Base-by-base conservation (phyloP, 225 moss, liverwort and hornwort genomes). In the Physcomitrium patens region DNA sequence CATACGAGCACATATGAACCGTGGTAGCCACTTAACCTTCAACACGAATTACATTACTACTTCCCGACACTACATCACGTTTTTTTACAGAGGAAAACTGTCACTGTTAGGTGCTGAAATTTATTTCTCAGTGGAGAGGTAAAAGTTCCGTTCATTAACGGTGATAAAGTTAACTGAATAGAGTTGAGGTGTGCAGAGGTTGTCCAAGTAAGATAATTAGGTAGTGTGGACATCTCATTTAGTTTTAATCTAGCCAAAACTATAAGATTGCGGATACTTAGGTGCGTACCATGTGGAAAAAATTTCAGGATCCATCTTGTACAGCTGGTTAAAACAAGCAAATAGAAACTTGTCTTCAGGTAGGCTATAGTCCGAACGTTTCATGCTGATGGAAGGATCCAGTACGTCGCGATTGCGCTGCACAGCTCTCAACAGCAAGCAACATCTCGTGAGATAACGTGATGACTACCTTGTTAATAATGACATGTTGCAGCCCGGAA, bases 271-370 rank as follows among this genome's bases (percentile, higher is more conserved):
- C n/a, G 18, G 44, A 43, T 42, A 63, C 10, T 43, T 10, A 43
- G 26, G 23, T 15, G 60, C 79, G 52, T 65, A 91, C 91, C 91
- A 91, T 52, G 85, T 85, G 16, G 83, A 83, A 48, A 89, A 91
- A 8, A 91, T 88, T 52, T 89, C 91, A 9, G 89, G 86, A 74
- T 91, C 89, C 91, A 91, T 91, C 81, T 91, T 91, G 74, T 91
- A 91, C n/a, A 91, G 80, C 73, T 91, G 89, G 69, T 91, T 91
- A 82, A 91, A 91, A 80, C 91, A 91, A 22, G 91, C 91, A 72
- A 91, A 91, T 26, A 89, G 72, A 74, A 91, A 89, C 72, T 87
- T 91, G 72, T 89, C 89, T 70, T 91, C 89, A 28, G 91, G 91
- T 53, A 91, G 77, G 67, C 80, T 78, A 59, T 89, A 91, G 67